Conservation (phyloP, 1,284 basidiomycete species). For the Trametes sp. region DNA sequence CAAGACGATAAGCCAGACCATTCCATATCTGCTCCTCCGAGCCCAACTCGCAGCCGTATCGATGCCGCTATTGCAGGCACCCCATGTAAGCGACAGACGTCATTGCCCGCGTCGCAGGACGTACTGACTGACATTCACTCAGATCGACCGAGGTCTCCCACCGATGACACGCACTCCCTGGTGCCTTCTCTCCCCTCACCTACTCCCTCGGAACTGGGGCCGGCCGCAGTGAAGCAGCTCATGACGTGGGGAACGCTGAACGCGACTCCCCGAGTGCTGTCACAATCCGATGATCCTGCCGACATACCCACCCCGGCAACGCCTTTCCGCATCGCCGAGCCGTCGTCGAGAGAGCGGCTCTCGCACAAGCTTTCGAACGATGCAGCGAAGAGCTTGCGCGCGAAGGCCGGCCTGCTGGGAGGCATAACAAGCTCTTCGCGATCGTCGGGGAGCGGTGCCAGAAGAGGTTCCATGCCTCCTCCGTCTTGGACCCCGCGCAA, state of each 20-base stretch:
- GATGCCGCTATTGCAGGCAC: constrained; percentile 89
- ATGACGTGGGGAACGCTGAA: constrained; percentile 94
- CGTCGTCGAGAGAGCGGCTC: constrained; percentile 77
- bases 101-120: constrained; percentile 12
- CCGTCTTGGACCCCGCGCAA: constrained; percentile 73
- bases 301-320: constrained; percentile 56
- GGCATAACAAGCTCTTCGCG: constrained; percentile 41
- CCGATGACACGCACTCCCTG: constrained; percentile 67
- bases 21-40: constrained; percentile 72
- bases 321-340: constrained; percentile 76
- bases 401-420: constrained; percentile 69
- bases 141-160: constrained; percentile 70
- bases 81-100: constrained; percentile 58
- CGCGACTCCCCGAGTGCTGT: constrained; percentile 85
- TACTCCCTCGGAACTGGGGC: constrained; percentile 80
- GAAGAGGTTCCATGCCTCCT: constrained; percentile 68
- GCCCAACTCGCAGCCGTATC: constrained; percentile 88
- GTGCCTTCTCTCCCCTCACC: constrained; percentile 89
- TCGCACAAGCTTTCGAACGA: constrained; percentile 80
- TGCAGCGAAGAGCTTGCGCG: constrained; percentile 72
- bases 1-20: constrained; percentile 58
- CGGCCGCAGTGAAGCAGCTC: constrained; percentile 80
- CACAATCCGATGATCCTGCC: constrained; percentile 63
- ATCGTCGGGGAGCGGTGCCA: constrained; percentile 44
- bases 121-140: constrained; percentile 22